A percentile compares a stretch with the other conserved stretches of the same genome.
phyloP scores from a whole-genome alignment of 2,329 filamentous ascomycete species.

The Coniochaeta sp. region DNA sequence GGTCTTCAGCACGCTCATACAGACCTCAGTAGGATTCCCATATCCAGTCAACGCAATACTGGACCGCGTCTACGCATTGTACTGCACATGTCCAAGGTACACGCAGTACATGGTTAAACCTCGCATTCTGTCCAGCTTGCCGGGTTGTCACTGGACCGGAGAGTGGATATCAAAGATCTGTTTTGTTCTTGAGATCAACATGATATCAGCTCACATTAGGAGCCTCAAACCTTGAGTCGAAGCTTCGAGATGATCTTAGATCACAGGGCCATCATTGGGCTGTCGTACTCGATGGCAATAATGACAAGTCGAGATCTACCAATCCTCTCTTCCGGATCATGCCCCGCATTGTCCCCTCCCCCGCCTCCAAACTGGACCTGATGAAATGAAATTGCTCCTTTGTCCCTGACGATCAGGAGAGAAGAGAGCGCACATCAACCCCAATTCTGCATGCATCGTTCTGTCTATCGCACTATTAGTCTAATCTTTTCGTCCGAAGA shows the following conservation, averaged over 20 bases:
- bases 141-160: too few relatives aligned
- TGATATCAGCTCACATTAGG: too few relatives aligned
- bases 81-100: too few relatives aligned
- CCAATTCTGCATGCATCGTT: neutral
- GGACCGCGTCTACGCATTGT: too few relatives aligned
- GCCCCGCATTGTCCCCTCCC: neutral
- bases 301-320: neutral
- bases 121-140: neutral
- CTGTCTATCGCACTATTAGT: neutral
- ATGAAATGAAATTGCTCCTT: neutral
- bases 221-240: neutral
- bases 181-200: neutral
- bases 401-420: neutral
- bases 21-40: too few relatives aligned
- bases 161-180: neutral
- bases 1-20: too few relatives aligned
- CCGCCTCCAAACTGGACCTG: neutral
- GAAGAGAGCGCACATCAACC: neutral
- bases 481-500: neutral
- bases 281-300: neutral
- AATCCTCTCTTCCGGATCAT: neutral
- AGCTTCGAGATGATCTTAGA: neutral
- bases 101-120: too few relatives aligned
- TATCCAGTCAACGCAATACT: too few relatives aligned
- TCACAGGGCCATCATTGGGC: neutral